Conservation (phyloP, 495 filamentous ascomycete species). For the Thermothielavioides terrestris region DNA sequence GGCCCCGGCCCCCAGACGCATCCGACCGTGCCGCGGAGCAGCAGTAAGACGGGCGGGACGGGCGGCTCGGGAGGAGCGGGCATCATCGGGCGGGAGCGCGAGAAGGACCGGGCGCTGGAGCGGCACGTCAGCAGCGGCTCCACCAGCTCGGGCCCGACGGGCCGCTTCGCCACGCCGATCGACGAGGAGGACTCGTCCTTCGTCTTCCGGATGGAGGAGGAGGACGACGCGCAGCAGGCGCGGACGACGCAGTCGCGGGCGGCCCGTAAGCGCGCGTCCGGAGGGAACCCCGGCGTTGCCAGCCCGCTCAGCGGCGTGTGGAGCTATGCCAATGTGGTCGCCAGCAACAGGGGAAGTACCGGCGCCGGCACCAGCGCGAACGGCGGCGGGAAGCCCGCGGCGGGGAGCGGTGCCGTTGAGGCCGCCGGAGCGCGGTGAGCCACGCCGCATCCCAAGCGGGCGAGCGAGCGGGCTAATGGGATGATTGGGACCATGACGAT, state of each 20-base stretch:
- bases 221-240: slow-evolving; percentile 48
- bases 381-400: slow-evolving; percentile 11
- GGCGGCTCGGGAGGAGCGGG: slow-evolving; percentile 13
- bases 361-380: background rate
- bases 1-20: slow-evolving; percentile 34
- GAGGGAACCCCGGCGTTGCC: slow-evolving; percentile 22
- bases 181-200: slow-evolving; percentile 66
- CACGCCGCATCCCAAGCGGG: too few species aligned
- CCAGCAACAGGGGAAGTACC: slow-evolving; percentile 18
- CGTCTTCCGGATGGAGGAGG: slow-evolving; percentile 78
- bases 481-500: background rate
- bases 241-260: too few species aligned
- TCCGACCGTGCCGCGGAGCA: slow-evolving; percentile 25
- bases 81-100: slow-evolving; percentile 28
- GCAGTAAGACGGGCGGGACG: slow-evolving; percentile 22
- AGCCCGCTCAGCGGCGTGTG: slow-evolving; percentile 28
- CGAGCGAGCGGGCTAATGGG: background rate
- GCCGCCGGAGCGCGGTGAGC: slow-evolving; percentile 16
- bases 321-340: slow-evolving; percentile 32
- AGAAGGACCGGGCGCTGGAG: slow-evolving; percentile 31
- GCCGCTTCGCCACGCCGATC: slow-evolving; percentile 56
- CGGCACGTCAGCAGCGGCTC: slow-evolving; percentile 46
- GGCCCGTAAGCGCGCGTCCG: slow-evolving; percentile 39
- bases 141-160: slow-evolving; percentile 40
- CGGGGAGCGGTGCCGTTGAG: slow-evolving; percentile 13